Evolutionary conservation across 257 asterid species (phyloP).

Genomic region (Nicotiana undulata): DNA sequence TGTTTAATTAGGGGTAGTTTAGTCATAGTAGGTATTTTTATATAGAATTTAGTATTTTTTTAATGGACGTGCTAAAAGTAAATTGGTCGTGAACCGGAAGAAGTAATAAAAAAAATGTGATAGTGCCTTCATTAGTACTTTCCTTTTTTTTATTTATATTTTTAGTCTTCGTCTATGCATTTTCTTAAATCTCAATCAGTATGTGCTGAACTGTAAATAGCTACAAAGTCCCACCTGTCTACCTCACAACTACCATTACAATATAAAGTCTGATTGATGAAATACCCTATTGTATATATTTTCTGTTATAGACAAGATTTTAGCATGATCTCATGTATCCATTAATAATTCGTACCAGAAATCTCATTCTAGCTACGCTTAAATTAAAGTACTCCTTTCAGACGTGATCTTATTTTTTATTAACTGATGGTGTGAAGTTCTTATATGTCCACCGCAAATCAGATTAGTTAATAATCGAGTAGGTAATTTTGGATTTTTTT

Average conservation of each 20-base stretch:
- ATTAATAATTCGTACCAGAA: not conserved
- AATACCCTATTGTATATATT: not conserved
- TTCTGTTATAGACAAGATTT: not conserved
- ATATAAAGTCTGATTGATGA: not conserved
- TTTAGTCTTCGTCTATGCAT: not conserved
- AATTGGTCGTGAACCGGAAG: too few relatives aligned
- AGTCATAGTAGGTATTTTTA: too few relatives aligned
- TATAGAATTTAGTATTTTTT: too few relatives aligned
- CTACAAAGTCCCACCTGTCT: not conserved
- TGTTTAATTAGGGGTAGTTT: too few relatives aligned
- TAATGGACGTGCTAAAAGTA: too few relatives aligned
- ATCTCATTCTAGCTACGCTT: not conserved
- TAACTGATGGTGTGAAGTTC: not conserved
- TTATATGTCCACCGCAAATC: not conserved
- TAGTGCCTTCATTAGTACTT: not conserved
- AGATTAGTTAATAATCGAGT: not conserved
- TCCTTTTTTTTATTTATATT: not conserved
- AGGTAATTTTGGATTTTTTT: not conserved
- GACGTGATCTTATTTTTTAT: not conserved
- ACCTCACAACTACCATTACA: not conserved
- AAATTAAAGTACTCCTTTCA: not conserved
- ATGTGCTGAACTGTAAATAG: not conserved
- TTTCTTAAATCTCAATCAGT: not conserved
- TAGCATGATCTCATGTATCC: not conserved
- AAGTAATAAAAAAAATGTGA: too few relatives aligned